Base-by-base conservation (phyloP, 257 asterid species). In the Lycium barbarum region DNA sequence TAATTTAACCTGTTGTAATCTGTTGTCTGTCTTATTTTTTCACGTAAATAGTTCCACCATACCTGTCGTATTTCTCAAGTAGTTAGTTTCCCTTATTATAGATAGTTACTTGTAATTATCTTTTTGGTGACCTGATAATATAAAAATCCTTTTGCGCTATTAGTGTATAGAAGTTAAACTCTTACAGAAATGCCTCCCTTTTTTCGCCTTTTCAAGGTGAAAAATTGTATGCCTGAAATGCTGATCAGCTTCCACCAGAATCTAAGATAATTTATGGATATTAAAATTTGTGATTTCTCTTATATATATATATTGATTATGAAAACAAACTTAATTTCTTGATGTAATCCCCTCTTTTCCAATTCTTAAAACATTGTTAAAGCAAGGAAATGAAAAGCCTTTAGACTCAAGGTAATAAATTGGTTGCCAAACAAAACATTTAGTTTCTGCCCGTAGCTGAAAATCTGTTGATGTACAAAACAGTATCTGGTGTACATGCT, bases 401-500 rank as follows among this genome's bases (percentile, higher is more conserved):
- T 36, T 33, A 36, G 33, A 26, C 55, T 40, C 54, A 8, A 72
- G 33, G 36, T 38, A 78, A 33, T 11, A 6, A 54, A 11, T 36
- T 33, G 35, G 58, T 47, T 15, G 61, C 4, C 1, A 8, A 53
- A 26, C 14, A 45, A 59, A 2, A 15, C 11, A 12, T 36, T 45
- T 11, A 43, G 81, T 74, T 65, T 9, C 49, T 20, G 36, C 1
- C 12, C 15, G 13, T 70, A 49, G 35, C 82, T 78, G 82, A 78
- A 78, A 22, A 78, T 8, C 65, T 49, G 83, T 18, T 8, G 5
- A 22, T 63, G 22, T 67, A 3, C 18, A 83, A 88, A 26, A 62
- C 91, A 95, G 99, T 95, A 35, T 95, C 99, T 40, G 94, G 84
- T 73, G 38, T 90, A 61, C 99, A 95, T 83, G 99, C 98, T 14